Evolutionary conservation across 2,329 filamentous ascomycete species (phyloP), one percentile per base, ranked within the genome.

Genomic region (Fragosphaeria purpurea): DNA sequence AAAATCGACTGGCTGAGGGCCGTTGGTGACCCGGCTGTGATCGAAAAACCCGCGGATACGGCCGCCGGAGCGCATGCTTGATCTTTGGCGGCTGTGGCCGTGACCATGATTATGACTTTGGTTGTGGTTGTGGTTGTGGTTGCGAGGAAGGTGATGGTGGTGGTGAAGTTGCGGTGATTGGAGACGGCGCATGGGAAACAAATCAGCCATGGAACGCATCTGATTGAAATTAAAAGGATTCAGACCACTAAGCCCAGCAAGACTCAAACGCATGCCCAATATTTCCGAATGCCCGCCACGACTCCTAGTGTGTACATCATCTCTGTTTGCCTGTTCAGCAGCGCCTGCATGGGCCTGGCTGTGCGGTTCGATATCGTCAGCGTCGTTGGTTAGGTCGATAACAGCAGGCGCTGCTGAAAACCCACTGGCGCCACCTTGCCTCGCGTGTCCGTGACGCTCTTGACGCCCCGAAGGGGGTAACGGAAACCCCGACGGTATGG

Each of bases 1-100:
- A 38, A 63, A 47, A 5, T 67, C 64, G 31, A 56, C 47, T 11
- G 46, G 48, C n/a, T 54, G 52, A 7, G 40, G 48, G 12, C 32
- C 42, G 30, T 41, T 40, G 46, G 13, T 11, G 35, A 7, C 35
- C 35, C 22, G 22, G 22, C 22, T 22, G 22, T 22, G 22, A 22
- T 22, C 22, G 3, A 22, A 22, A 22, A 37, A 11, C 11, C 35
- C 35, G 35, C 35, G 35, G 7, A 37, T 22, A 22, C 22, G 35
- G 35, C 35, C 11, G 7, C 7, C 35, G 7, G 35, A 37, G 35
- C 35, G 35, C 11, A 37, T 37, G 35, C 11, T 37, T 7, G 35
- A 7, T 37, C 35, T 7, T 11, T 7, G 35, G 11, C 11, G 35
- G 7, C 7, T 11, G 35, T 11, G 35, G 35, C 35, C 11, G 2